Conservation (phyloP, 2,329 filamentous ascomycete genomes). For the Calonectria fujianensis region DNA sequence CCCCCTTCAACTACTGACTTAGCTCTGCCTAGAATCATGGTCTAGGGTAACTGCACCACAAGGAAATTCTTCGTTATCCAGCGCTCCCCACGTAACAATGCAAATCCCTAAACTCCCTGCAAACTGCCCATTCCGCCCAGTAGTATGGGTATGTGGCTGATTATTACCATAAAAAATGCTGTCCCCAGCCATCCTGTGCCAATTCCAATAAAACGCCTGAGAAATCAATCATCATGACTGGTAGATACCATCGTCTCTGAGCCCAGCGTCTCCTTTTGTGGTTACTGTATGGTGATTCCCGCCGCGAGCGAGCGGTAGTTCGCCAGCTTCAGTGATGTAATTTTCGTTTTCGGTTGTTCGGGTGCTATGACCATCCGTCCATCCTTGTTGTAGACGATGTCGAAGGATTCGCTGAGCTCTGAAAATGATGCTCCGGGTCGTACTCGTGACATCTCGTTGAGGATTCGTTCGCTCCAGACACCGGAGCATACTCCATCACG, state of each 20-base stretch:
- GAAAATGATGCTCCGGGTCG: constrained; percentile 76
- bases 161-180: constrained; percentile 44
- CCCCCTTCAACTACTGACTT: constrained; percentile 32
- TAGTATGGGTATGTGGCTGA: constrained; percentile 53
- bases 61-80: constrained; percentile 46
- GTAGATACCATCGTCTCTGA: constrained; percentile 11
- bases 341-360: constrained; percentile 71
- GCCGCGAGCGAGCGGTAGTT: constrained; percentile 73
- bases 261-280: not conserved
- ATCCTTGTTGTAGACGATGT: constrained; percentile 75
- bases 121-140: constrained; percentile 41
- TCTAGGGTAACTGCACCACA: constrained; percentile 43
- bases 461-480: constrained; percentile 82
- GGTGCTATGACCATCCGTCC: constrained; percentile 74
- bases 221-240: constrained; percentile 33
- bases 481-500: constrained; percentile 77
- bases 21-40: constrained; percentile 37
- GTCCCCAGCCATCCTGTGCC: constrained; percentile 38
- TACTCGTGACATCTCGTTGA: constrained; percentile 75
- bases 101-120: constrained; percentile 53
- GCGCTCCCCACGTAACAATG: constrained; percentile 49
- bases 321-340: constrained; percentile 73
- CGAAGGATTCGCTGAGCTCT: constrained; percentile 79
- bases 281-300: constrained; percentile 61
- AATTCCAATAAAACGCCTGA: constrained; percentile 50